phyloP scores from a whole-genome alignment of 2,329 filamentous ascomycete species.

The Clarireedia homoeocarpa region DNA sequence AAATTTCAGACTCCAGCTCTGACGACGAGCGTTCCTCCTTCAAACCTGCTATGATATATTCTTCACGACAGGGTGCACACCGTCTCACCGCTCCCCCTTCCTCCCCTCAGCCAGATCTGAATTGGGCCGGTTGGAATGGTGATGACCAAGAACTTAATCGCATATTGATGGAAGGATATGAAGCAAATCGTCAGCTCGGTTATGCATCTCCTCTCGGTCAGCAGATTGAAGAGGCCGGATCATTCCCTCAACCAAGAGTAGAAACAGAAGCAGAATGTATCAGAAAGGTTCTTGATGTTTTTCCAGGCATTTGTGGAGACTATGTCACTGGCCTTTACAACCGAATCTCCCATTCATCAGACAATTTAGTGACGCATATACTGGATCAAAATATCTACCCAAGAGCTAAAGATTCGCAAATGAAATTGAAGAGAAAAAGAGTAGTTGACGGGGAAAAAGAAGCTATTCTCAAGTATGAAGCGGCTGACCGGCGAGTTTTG shows the following conservation, averaged over 20 bases:
- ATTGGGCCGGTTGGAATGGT: neutral
- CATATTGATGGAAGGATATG: neutral
- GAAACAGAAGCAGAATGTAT: constrained; percentile 24
- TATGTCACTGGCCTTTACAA: constrained; percentile 34
- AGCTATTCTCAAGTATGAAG: constrained; percentile 28
- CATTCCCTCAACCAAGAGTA: neutral
- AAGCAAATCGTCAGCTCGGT: neutral
- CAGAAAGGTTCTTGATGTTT: constrained; percentile 33
- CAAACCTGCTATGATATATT: neutral
- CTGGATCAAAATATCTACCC: constrained; percentile 37
- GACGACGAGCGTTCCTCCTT: neutral
- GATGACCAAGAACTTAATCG: constrained; percentile 1
- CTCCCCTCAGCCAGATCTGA: neutral
- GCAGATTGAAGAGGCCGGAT: neutral
- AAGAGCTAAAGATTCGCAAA: constrained; percentile 32
- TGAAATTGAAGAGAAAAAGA: constrained; percentile 31
- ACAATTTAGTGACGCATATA: constrained; percentile 30
- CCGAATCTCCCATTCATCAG: constrained; percentile 16
- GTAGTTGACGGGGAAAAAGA: constrained; percentile 31
- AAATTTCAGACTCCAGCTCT: neutral
- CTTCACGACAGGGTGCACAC: neutral
- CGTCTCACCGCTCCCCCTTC: too few relatives aligned
- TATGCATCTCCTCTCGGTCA: neutral
- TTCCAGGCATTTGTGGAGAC: constrained; percentile 39
- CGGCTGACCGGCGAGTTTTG: constrained; percentile 20